These are phyloP conservation scores for Chaetomium tenue DNA, from an alignment of 495 filamentous ascomycete species.

Conservation along the genomic window DNA sequence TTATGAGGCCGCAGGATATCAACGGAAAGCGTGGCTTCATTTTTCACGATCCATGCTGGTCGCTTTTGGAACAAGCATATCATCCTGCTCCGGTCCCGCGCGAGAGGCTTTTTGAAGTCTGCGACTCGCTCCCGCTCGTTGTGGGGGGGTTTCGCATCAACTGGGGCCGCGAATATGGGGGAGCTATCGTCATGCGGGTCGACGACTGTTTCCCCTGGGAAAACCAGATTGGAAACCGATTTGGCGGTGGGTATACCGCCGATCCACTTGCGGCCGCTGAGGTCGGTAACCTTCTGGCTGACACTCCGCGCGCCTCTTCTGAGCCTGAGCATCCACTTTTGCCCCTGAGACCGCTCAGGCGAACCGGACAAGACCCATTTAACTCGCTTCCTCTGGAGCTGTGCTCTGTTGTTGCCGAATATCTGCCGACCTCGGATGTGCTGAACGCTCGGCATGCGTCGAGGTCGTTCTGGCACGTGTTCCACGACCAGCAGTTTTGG, in stretches of 20 bases:
- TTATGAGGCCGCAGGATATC: not conserved
- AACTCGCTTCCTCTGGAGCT: not conserved
- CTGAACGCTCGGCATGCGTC: slow-evolving; percentile 6
- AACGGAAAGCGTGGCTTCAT: slow-evolving; percentile 8
- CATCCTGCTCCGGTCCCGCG: not conserved
- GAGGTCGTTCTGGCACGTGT: slow-evolving; percentile 4
- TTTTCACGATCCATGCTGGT: slow-evolving; percentile 6
- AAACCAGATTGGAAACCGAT: not conserved
- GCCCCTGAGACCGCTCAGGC: not conserved
- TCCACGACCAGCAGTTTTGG: slow-evolving; percentile 4
- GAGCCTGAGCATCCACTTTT: not conserved
- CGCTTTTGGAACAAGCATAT: not conserved
- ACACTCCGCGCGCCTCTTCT: not conserved
- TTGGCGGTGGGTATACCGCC: not conserved
- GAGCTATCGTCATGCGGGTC: not conserved
- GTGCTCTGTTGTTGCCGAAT: not conserved
- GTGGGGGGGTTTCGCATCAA: not conserved
- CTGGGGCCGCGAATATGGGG: slow-evolving; percentile 8
- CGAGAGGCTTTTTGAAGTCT: not conserved
- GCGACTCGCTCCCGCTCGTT: not conserved
- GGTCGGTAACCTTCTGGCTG: not conserved
- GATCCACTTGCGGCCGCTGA: not conserved
- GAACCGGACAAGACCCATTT: not conserved
- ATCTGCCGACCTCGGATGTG: not conserved
- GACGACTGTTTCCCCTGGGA: slow-evolving; percentile 3